A percentile compares a stretch with the other conserved stretches of the same genome.
These are phyloP conservation scores for Calonectria pseudoturangicola DNA, from an alignment of 2,329 filamentous ascomycete species.

Conservation along the genomic window DNA sequence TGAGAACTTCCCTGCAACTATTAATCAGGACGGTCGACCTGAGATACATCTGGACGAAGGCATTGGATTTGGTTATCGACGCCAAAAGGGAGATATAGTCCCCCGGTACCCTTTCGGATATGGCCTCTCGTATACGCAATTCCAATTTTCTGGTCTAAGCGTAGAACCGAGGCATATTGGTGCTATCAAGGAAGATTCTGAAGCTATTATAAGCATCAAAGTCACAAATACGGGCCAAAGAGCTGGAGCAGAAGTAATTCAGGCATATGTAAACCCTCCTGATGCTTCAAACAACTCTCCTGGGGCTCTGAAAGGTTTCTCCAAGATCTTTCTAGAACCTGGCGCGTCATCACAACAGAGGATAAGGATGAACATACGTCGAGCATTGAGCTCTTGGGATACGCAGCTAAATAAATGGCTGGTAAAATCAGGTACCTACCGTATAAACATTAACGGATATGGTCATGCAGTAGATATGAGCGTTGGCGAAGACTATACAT, in stretches of 20 bases:
- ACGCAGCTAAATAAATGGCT: background rate
- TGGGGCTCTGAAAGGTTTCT: background rate
- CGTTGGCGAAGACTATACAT: background rate
- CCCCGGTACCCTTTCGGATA: slow-evolving; percentile 2
- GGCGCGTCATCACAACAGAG: background rate
- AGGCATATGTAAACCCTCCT: background rate
- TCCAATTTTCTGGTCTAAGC: background rate
- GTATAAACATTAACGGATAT: background rate
- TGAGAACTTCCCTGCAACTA: background rate
- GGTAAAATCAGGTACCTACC: background rate
- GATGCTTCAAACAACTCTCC: background rate
- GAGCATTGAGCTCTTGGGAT: slow-evolving; percentile 7
- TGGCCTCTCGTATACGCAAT: slow-evolving; percentile 2
- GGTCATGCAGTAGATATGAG: background rate
- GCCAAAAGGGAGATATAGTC: background rate
- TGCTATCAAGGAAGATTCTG: background rate
- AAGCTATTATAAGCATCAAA: background rate
- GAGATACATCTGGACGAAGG: slow-evolving; percentile 5
- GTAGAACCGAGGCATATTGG: background rate
- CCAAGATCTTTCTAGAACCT: background rate
- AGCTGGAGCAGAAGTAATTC: background rate
- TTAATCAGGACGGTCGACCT: background rate
- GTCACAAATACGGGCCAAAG: slow-evolving; percentile 4
- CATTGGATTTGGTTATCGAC: background rate
- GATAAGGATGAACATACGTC: slow-evolving; percentile 6